phyloP scores from a whole-genome alignment of 2,329 filamentous ascomycete genomes.

The Pseudogymnoascus verrucosus region DNA sequence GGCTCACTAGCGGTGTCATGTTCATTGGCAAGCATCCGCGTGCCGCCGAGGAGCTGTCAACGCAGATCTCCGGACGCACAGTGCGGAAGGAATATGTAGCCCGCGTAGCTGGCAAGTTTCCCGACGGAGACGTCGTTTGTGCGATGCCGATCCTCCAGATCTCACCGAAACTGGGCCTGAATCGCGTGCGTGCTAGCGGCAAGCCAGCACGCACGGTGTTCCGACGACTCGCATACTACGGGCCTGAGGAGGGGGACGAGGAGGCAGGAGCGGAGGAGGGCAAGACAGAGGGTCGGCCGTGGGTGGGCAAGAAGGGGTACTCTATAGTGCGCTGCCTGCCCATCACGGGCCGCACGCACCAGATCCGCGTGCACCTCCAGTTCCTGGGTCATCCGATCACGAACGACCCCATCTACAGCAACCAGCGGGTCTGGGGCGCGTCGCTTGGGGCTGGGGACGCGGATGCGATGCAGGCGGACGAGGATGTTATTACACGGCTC shows the following conservation, averaged over 20 bases:
- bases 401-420: conserved; percentile 97
- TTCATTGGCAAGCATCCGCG: conserved; percentile 84
- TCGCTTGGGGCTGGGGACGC: conserved; percentile 61
- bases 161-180: conserved; percentile 88
- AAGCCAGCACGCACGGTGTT: conserved; percentile 89
- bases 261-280: conserved; percentile 21
- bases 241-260: conserved; percentile 33
- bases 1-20: conserved; percentile 94
- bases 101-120: conserved; percentile 83
- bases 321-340: conserved; percentile 92
- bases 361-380: conserved; percentile 89
- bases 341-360: conserved; percentile 88
- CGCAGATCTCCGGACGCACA: conserved; percentile 69
- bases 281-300: conserved; percentile 27
- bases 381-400: conserved; percentile 91
- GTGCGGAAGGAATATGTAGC: conserved; percentile 95
- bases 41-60: conserved; percentile 68
- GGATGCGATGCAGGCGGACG: conserved; percentile 64
- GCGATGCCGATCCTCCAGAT: conserved; percentile 91
- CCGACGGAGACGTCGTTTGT: conserved; percentile 83
- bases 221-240: conserved; percentile 86
- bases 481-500: conserved; percentile 80
- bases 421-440: conserved; percentile 82
- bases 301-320: conserved; percentile 64
- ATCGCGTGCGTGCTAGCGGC: conserved; percentile 86